phyloP scores from a whole-genome alignment of 1,284 basidiomycete genomes.

The Malassezia restricta region DNA sequence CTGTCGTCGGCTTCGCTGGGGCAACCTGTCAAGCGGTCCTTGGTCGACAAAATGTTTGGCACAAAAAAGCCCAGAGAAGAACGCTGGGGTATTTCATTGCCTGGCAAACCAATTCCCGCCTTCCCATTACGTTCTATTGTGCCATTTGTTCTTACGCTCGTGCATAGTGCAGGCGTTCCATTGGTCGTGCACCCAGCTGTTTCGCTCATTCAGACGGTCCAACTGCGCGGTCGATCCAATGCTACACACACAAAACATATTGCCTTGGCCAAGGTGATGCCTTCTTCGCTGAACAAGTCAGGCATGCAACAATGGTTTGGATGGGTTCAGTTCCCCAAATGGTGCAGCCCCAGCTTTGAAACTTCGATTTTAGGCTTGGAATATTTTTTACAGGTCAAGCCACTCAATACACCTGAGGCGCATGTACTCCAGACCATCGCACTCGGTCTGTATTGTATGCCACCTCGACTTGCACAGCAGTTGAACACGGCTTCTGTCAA shows the following conservation, averaged over 20 bases:
- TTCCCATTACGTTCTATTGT: slow-evolving; percentile 25
- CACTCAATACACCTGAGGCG: background rate
- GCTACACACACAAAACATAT: slow-evolving; percentile 6
- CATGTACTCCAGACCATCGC: slow-evolving; percentile 1
- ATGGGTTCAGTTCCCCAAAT: slow-evolving; percentile 13
- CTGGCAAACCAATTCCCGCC: slow-evolving; percentile 15
- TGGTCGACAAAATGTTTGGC: slow-evolving; percentile 12
- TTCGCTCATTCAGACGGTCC: slow-evolving; percentile 10
- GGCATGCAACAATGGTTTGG: slow-evolving; percentile 18
- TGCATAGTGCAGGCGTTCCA: slow-evolving; percentile 8
- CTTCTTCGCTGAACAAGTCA: slow-evolving; percentile 3
- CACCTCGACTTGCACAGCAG: slow-evolving; percentile 8
- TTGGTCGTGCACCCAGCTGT: slow-evolving; percentile 14
- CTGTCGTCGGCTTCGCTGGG: slow-evolving; percentile 3
- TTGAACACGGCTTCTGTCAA: background rate
- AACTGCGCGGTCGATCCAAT: slow-evolving; percentile 3
- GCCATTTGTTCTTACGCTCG: slow-evolving; percentile 22
- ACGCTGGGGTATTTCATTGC: slow-evolving; percentile 22
- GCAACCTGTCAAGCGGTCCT: slow-evolving; percentile 2
- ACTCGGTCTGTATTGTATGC: slow-evolving; percentile 10
- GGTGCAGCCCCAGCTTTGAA: slow-evolving; percentile 28
- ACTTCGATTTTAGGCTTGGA: slow-evolving; percentile 20
- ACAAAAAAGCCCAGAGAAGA: slow-evolving; percentile 11
- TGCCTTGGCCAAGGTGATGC: slow-evolving; percentile 2
- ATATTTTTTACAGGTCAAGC: slow-evolving; percentile 30